Evolutionary conservation across 1,139 yeast species (phyloP).

Genomic region (Wickerhamomyces sp.): DNA sequence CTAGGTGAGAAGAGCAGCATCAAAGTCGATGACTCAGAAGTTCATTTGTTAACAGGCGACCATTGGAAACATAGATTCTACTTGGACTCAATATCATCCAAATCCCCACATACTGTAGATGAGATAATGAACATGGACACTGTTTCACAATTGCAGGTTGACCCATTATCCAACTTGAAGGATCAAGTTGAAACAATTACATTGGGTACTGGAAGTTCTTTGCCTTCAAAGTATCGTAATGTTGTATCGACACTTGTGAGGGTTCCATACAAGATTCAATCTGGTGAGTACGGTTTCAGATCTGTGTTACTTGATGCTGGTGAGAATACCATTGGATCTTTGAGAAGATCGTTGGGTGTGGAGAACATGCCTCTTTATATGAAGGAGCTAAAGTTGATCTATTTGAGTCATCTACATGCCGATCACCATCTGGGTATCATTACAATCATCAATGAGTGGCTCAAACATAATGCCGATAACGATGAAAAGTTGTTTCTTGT

Average conservation of each 20-base stretch:
- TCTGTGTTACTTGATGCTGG: slow-evolving; percentile 81
- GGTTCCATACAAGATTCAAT: slow-evolving; percentile 41
- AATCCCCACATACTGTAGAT: slow-evolving; percentile 9
- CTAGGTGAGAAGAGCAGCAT: slow-evolving; percentile 10
- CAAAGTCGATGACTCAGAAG: slow-evolving; percentile 9
- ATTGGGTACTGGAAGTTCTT: slow-evolving; percentile 90
- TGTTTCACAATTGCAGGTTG: slow-evolving; percentile 9
- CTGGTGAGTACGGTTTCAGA: slow-evolving; percentile 32
- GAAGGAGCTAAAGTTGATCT: slow-evolving; percentile 57
- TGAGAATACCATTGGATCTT: slow-evolving; percentile 79
- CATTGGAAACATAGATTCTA: slow-evolving; percentile 41
- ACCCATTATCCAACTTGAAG: slow-evolving; percentile 7
- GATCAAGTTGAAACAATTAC: slow-evolving; percentile 69
- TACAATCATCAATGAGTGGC: slow-evolving; percentile 69
- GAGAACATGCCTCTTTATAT: slow-evolving; percentile 33
- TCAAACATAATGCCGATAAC: slow-evolving; percentile 29
- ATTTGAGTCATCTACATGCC: slow-evolving; percentile 90
- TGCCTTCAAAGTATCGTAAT: slow-evolving; percentile 81
- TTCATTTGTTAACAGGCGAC: slow-evolving; percentile 5
- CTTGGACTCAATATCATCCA: slow-evolving; percentile 28
- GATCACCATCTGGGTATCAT: slow-evolving; percentile 91
- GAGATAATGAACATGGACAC: slow-evolving; percentile 7
- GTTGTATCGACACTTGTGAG: slow-evolving; percentile 76
- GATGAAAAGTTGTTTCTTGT: slow-evolving; percentile 46
- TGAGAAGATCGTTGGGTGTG: slow-evolving; percentile 58